Evolutionary conservation across 495 filamentous ascomycete genomes (phyloP).

Genomic region (Podospora pseudocomata): DNA sequence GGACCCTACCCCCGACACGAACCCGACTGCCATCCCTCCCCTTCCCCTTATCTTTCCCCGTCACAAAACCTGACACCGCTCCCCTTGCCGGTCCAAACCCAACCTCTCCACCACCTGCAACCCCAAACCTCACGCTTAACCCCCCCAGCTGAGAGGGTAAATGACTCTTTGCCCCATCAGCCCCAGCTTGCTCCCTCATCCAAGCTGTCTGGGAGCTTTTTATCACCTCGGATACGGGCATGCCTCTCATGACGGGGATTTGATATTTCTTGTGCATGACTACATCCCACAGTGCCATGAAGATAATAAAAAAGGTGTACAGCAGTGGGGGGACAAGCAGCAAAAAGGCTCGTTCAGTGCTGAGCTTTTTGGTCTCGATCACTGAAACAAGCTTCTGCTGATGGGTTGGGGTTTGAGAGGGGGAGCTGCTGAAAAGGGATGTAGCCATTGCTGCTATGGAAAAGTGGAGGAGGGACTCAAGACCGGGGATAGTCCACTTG

Average conservation of each 20-base stretch:
- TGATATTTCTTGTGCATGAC: conserved; percentile 9
- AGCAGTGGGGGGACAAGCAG: conserved; percentile 24
- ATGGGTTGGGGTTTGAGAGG: neutral
- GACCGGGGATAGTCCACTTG: conserved; percentile 26
- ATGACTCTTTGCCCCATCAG: conserved; percentile 28
- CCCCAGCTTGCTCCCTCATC: conserved; percentile 20
- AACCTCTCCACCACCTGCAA: conserved; percentile 22
- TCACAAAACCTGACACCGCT: neutral
- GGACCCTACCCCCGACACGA: neutral
- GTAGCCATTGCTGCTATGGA: conserved; percentile 28
- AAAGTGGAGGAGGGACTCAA: conserved; percentile 25
- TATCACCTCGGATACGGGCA: conserved; percentile 19
- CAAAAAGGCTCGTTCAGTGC: conserved; percentile 14
- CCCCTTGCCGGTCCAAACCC: conserved; percentile 13
- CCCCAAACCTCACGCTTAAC: conserved; percentile 23
- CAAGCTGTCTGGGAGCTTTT: conserved; percentile 30
- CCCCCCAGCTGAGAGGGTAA: conserved; percentile 25
- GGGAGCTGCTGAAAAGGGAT: conserved; percentile 16
- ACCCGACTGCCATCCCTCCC: neutral
- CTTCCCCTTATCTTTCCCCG: neutral
- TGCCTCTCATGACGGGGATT: conserved; percentile 29
- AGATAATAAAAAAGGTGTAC: conserved; percentile 5
- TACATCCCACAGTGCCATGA: conserved; percentile 14
- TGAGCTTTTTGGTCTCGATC: conserved; percentile 8
- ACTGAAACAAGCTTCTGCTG: conserved; percentile 10